These are phyloP conservation scores for Ophiostoma himal-ulmi DNA, from an alignment of 2,329 filamentous ascomycete genomes.

Conservation along the genomic window DNA sequence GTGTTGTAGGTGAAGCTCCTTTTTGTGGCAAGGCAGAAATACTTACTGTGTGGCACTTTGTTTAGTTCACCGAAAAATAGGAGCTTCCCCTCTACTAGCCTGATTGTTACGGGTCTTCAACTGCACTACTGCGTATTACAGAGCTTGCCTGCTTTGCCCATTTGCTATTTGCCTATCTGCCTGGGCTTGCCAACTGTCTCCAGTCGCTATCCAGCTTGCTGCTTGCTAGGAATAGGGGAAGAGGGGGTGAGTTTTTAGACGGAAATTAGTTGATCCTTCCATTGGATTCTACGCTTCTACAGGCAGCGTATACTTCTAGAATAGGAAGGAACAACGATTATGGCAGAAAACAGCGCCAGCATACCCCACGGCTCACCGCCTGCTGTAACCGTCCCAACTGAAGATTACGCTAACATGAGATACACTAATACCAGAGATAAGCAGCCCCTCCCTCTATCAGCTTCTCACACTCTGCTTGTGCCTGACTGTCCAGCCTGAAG, in stretches of 20 bases:
- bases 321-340: constrained; percentile 11
- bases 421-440: neutral
- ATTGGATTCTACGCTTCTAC: constrained; percentile 9
- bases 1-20: constrained; percentile 16
- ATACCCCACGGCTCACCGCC: constrained; percentile 12
- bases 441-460: constrained; percentile 7
- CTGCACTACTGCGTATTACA: constrained; percentile 2
- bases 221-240: constrained; percentile 13
- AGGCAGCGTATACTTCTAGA: constrained; percentile 6
- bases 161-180: neutral
- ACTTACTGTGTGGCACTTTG: constrained; percentile 3
- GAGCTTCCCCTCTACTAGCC: constrained; percentile 7
- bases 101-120: neutral
- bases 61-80: constrained; percentile 11
- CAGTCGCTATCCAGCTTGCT: neutral
- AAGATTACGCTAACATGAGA: neutral
- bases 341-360: neutral
- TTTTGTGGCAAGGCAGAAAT: constrained; percentile 22
- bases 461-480: neutral
- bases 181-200: neutral
- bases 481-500: neutral
- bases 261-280: constrained; percentile 27
- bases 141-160: neutral
- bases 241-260: constrained; percentile 20
- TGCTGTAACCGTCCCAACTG: neutral